Evolutionary conservation across 768 basidiomycete genomes (phyloP).

Genomic region (Chlorophyllum brunneum): DNA sequence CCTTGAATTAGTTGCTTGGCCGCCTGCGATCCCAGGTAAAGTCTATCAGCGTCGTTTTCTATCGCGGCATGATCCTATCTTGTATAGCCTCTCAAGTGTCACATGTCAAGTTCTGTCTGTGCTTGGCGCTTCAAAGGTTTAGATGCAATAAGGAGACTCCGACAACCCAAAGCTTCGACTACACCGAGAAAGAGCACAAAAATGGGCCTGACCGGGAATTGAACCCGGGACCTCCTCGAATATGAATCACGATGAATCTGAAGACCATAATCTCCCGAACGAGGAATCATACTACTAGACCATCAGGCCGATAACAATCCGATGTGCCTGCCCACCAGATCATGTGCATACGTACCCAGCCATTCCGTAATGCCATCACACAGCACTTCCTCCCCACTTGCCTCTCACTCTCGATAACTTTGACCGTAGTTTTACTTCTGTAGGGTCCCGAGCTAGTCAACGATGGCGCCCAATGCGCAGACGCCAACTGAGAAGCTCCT

Average conservation of each 20-base stretch:
- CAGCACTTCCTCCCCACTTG: not conserved
- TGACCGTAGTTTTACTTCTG: not conserved
- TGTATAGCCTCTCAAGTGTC: no score
- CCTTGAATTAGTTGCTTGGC: no score
- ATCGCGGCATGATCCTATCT: no score
- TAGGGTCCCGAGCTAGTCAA: not conserved
- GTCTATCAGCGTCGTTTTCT: no score
- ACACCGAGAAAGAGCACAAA: not conserved
- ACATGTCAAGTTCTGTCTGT: no score
- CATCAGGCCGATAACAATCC: slow-evolving; percentile 4
- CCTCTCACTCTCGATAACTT: not conserved
- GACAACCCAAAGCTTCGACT: no score
- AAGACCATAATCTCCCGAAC: slow-evolving; percentile 38
- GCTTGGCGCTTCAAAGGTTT: no score
- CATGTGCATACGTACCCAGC: not conserved
- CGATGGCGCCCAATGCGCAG: slow-evolving; percentile 34
- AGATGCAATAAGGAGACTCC: no score
- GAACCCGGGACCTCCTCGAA: slow-evolving; percentile 84
- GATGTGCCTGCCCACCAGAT: not conserved
- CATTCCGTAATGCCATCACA: slow-evolving; percentile 2
- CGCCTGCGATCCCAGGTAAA: no score
- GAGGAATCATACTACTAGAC: slow-evolving; percentile 65
- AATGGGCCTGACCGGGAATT: slow-evolving; percentile 73
- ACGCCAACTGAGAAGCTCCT: slow-evolving; percentile 57
- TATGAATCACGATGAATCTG: slow-evolving; percentile 11